These are phyloP conservation scores for Syzygium aromaticum DNA, from an alignment of 345 rosid species.

Conservation along the genomic window DNA sequence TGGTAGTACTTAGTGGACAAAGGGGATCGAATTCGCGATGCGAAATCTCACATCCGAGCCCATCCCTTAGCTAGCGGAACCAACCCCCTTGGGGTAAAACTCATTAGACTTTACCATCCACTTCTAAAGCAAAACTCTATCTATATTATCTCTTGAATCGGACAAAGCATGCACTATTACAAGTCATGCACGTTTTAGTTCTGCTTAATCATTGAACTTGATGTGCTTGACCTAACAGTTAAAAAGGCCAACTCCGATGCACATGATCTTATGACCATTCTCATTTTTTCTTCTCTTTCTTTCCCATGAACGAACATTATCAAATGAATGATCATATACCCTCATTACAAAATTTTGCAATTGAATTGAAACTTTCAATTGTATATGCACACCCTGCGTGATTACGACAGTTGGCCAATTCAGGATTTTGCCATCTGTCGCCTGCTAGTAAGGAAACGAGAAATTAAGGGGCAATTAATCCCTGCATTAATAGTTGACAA, in stretches of 20 bases:
- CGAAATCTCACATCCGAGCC: neutral
- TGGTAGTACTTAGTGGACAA: neutral
- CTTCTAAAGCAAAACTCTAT: neutral
- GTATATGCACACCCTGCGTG: neutral
- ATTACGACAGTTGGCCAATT: neutral
- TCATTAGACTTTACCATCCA: neutral
- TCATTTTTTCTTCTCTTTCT: neutral
- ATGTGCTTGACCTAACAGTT: neutral
- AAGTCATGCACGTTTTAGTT: neutral
- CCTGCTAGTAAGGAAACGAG: too few species aligned
- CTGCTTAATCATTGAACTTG: neutral
- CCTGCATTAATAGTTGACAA: neutral
- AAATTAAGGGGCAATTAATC: neutral
- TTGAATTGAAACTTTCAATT: neutral
- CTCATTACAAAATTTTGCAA: neutral
- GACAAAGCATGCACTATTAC: neutral
- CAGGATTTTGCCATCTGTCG: neutral
- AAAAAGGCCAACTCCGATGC: neutral
- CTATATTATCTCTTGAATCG: neutral
- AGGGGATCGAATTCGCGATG: neutral
- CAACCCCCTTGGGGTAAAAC: neutral
- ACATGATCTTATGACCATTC: neutral
- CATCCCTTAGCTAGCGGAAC: neutral
- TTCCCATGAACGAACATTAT: neutral
- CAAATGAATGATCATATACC: neutral